Evolutionary conservation across 139 green algal species (phyloP).

Genomic region (Chlamydomonas incerta): DNA sequence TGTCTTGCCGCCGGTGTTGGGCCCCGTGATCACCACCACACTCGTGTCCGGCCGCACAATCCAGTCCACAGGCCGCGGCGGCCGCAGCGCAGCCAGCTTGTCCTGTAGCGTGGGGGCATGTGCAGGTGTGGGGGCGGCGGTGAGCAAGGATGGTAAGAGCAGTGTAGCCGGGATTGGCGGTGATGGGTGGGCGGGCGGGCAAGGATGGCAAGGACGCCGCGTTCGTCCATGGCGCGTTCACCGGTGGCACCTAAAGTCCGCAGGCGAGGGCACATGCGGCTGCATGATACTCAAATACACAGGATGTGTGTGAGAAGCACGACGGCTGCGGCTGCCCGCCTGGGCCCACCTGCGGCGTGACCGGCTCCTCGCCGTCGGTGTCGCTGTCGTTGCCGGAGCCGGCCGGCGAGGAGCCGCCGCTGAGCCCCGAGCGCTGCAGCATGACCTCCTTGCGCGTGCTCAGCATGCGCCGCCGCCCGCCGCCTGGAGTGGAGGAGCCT

Average conservation of each 20-base stretch:
- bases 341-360: too few species aligned
- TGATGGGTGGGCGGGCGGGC: neutral
- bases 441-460: conserved; percentile 23
- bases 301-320: too few species aligned
- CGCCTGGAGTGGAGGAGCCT: neutral
- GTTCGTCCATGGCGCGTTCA: too few species aligned
- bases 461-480: neutral
- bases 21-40: conserved; percentile 72
- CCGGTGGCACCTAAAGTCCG: too few species aligned
- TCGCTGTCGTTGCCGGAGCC: neutral
- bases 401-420: neutral
- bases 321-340: too few species aligned
- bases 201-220: too few species aligned
- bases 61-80: conserved; percentile 76
- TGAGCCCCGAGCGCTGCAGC: neutral
- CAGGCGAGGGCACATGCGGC: too few species aligned
- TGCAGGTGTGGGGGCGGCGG: neutral
- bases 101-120: neutral
- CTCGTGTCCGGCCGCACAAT: conserved; percentile 57
- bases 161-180: too few species aligned
- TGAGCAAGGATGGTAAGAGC: neutral
- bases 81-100: conserved; percentile 24
- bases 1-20: conserved; percentile 98
- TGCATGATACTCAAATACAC: too few species aligned
- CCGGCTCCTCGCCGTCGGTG: neutral